These are phyloP conservation scores for Kondoa malvinella DNA, from an alignment of 768 basidiomycete species.

Conservation along the genomic window DNA sequence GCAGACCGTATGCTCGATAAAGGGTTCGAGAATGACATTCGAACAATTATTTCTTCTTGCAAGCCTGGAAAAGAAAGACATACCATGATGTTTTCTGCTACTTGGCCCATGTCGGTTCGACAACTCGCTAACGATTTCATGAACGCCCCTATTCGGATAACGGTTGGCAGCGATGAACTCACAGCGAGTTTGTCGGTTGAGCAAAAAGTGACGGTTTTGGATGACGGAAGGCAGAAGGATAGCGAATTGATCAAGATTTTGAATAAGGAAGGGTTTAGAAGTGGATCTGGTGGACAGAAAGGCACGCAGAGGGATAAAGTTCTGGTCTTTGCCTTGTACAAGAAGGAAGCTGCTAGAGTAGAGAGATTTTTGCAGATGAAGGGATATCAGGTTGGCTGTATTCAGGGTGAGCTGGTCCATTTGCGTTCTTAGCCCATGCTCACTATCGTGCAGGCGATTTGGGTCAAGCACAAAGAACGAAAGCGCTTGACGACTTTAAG, in stretches of 20 bases:
- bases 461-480: conserved; percentile 65
- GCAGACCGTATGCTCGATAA: conserved; percentile 97
- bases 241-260: conserved; percentile 20
- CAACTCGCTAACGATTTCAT: conserved; percentile 76
- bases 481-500: conserved; percentile 73
- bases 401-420: conserved; percentile 19
- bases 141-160: conserved; percentile 65
- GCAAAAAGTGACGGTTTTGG: conserved; percentile 37
- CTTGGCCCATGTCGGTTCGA: conserved; percentile 91
- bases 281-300: conserved; percentile 38
- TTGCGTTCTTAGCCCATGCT: conserved; percentile 52
- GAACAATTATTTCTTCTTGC: conserved; percentile 66
- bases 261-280: conserved; percentile 28
- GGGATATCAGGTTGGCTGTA: conserved; percentile 40
- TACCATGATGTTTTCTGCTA: conserved; percentile 54
- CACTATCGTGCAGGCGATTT: conserved; percentile 42
- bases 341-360: conserved; percentile 80
- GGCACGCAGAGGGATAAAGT: conserved; percentile 31
- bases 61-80: conserved; percentile 44
- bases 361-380: conserved; percentile 56
- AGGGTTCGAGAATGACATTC: conserved; percentile 95
- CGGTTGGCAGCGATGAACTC: conserved; percentile 86
- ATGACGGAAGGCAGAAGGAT: conserved; percentile 25
- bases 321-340: conserved; percentile 89
- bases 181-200: conserved; percentile 87